These are phyloP conservation scores for Suillus spraguei DNA, from an alignment of 768 basidiomycete genomes.

Conservation along the genomic window DNA sequence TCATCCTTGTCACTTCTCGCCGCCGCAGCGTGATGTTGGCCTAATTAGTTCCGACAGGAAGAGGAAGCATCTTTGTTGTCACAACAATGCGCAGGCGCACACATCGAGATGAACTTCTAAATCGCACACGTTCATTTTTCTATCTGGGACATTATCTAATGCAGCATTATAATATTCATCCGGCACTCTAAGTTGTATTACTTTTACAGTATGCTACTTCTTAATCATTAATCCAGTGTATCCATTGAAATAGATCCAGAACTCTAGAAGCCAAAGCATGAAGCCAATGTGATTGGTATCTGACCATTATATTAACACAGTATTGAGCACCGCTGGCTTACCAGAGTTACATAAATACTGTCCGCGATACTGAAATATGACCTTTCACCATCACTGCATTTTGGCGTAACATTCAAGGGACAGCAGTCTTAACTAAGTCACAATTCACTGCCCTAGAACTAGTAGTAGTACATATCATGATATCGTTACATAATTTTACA, in stretches of 20 bases:
- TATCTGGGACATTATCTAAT: background rate
- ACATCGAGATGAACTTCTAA: background rate
- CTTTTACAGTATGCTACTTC: background rate
- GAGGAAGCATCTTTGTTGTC: background rate
- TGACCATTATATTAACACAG: background rate
- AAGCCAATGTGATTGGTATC: background rate
- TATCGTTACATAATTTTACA: background rate
- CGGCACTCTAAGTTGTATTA: background rate
- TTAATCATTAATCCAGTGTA: background rate
- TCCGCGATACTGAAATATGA: no score
- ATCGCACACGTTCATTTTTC: background rate
- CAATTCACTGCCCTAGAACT: background rate
- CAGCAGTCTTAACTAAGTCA: no score
- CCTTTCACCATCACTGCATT: no score
- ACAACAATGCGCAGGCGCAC: background rate
- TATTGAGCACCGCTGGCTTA: no score
- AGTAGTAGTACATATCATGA: background rate
- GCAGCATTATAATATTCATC: background rate
- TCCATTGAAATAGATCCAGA: background rate
- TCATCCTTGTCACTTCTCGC: conserved; percentile 59
- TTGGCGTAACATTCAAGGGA: no score
- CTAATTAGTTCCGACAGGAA: conserved; percentile 20
- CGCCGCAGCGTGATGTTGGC: conserved; percentile 52
- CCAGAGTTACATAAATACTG: no score
- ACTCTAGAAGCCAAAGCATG: background rate